Percentiles rank a stretch among this genome's conserved stretches.
Conservation (phyloP, 192 early-diverging fungal genomes). For the Mortierella alpina region DNA sequence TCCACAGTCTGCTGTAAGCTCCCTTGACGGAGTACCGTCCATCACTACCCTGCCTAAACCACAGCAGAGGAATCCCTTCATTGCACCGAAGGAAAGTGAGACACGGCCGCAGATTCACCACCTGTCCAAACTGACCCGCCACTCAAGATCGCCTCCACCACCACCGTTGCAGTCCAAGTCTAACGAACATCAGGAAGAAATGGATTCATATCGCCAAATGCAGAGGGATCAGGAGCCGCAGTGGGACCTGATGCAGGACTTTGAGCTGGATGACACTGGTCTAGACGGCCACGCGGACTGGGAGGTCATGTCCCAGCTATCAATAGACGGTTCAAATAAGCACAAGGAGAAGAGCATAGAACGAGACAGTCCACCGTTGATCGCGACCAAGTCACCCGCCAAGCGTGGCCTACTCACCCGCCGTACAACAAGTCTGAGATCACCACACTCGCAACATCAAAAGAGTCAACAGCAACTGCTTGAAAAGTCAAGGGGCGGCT, state of each 20-base stretch:
- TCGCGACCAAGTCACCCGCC: constrained; percentile 10
- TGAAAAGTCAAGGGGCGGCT: neutral
- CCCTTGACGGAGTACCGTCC: constrained; percentile 27
- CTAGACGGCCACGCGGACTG: constrained; percentile 5
- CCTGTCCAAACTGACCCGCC: constrained; percentile 1
- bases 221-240: constrained; percentile 15
- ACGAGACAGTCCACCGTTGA: constrained; percentile 2
- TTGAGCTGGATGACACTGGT: constrained; percentile 26
- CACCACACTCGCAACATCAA: neutral
- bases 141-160: constrained; percentile 9
- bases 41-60: neutral
- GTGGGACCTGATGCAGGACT: constrained; percentile 25
- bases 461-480: neutral
- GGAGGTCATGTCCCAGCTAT: constrained; percentile 25
- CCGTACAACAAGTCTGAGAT: constrained; percentile 1
- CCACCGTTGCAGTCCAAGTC: neutral
- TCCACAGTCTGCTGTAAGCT: constrained; percentile 18
- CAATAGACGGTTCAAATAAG: neutral
- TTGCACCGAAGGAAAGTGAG: neutral
- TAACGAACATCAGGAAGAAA: neutral
- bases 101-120: too few species aligned
- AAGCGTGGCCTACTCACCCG: constrained; percentile 1
- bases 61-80: neutral
- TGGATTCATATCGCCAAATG: constrained; percentile 2
- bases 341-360: neutral